Conservation (phyloP, 2,329 filamentous ascomycete species). For the Verticillium longisporum region DNA sequence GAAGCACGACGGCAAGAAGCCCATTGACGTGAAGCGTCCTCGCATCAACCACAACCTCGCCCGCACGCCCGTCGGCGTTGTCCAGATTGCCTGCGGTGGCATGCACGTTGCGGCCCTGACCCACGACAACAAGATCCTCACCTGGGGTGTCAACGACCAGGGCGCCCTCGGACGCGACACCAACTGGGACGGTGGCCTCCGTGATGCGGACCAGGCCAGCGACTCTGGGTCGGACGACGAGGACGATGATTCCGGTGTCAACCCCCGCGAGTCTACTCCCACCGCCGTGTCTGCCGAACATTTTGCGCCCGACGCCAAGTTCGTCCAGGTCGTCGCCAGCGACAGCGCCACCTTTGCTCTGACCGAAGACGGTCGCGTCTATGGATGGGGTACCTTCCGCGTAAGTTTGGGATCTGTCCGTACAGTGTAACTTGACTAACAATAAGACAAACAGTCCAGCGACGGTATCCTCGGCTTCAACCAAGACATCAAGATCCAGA, state of each 20-base stretch:
- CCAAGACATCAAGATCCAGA: constrained; percentile 40
- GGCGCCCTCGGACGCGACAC: constrained; percentile 71
- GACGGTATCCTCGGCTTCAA: constrained; percentile 61
- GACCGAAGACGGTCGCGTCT: constrained; percentile 68
- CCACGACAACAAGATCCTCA: constrained; percentile 72
- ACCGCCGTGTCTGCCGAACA: constrained; percentile 49
- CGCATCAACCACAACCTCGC: constrained; percentile 58
- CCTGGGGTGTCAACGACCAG: constrained; percentile 85
- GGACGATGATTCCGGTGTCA: constrained; percentile 59
- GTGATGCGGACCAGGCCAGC: constrained; percentile 45
- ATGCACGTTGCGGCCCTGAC: constrained; percentile 78
- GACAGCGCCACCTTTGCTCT: constrained; percentile 73
- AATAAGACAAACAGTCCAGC: constrained; percentile 27
- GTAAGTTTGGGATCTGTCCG: constrained; percentile 2
- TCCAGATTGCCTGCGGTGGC: constrained; percentile 70
- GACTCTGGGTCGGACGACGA: constrained; percentile 30
- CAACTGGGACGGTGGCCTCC: constrained; percentile 57
- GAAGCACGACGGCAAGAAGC: constrained; percentile 50
- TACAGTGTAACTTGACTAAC: not conserved
- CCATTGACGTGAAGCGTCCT: constrained; percentile 68
- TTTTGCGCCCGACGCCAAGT: constrained; percentile 56
- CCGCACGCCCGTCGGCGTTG: constrained; percentile 54
- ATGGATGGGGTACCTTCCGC: constrained; percentile 80
- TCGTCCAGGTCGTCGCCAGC: constrained; percentile 59
- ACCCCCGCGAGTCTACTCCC: constrained; percentile 66